Evolutionary conservation across 2,329 filamentous ascomycete species (phyloP), one percentile per base, ranked within the genome.

Genomic region (Xylaria sp.): DNA sequence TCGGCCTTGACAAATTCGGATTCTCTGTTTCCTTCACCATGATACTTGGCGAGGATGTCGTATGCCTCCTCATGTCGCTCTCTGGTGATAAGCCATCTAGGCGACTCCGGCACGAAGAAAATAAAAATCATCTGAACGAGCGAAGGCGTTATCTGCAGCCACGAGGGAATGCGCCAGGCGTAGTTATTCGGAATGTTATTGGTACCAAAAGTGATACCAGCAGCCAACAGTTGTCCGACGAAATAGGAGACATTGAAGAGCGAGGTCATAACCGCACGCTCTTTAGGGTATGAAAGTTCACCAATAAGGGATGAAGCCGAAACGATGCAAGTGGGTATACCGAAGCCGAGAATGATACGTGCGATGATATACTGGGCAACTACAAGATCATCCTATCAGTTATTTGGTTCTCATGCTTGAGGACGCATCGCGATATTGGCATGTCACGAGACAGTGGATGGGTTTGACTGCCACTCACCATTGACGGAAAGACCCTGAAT

Each of bases 171-270:
- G 42, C 77, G 71, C 78, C 78, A 80, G 2, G 71, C 72, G 71
- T 74, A 76, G 55, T 78, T 68, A 54, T 55, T 71, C 0, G 59
- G 4, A 30, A 78, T 77, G 52, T 61, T 70, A 65, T 74, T 74
- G 4, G 80, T 83, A 23, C 77, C 76, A 58, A 81, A 78, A n/a
- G 77, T 76, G 52, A 83, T 82, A 5, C 72, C 79, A 0, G 80
- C 78, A 1, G 80, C 77, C 2, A 76, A 55, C 54, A 83, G 80
- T 54, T 76, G 73, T 3, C 82, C 82, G 49, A 84, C 71, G 63
- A 83, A 78, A 66, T 82, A 85, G 9, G 80, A 80, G 70, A 75
- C 79, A 66, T 86, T 86, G 76, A 86, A 86, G 3, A 85, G 75
- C 8, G 82, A 84, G 0, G 82, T 86, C 58, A 86, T 63, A 47